Conservation (phyloP, 1,284 basidiomycete genomes). For the Cutaneotrichosporon sp. region DNA sequence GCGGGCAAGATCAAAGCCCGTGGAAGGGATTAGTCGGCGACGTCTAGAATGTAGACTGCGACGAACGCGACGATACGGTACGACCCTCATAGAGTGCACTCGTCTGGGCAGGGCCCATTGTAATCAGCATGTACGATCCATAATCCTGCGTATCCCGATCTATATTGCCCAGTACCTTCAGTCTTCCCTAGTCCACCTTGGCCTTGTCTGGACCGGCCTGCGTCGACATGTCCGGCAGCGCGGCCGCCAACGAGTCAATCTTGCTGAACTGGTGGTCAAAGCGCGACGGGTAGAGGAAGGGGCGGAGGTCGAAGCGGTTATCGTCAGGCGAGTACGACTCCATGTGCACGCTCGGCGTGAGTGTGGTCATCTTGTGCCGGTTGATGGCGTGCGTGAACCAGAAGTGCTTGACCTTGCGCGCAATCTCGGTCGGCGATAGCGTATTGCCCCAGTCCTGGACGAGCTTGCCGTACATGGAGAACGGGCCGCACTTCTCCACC, state of each 20-base stretch:
- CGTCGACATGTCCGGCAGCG: slow-evolving; percentile 65
- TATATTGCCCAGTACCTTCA: no score
- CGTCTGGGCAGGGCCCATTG: no score
- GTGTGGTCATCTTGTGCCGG: slow-evolving; percentile 95
- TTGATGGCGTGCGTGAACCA: slow-evolving; percentile 97
- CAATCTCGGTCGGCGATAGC: slow-evolving; percentile 80
- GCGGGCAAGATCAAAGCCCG: slow-evolving; percentile 2
- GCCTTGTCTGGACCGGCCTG: slow-evolving; percentile 43
- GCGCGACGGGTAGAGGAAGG: slow-evolving; percentile 88
- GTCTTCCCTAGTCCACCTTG: slow-evolving; percentile 54
- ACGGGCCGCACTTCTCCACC: slow-evolving; percentile 94
- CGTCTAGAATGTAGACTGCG: no score
- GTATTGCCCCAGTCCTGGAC: slow-evolving; percentile 79
- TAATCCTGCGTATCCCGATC: background rate
- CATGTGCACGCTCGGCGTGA: slow-evolving; percentile 95
- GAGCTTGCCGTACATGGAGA: slow-evolving; percentile 92
- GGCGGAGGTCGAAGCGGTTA: slow-evolving; percentile 77
- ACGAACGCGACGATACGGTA: no score
- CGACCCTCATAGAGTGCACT: no score
- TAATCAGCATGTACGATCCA: no score
- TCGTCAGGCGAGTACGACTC: slow-evolving; percentile 51
- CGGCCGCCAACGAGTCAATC: slow-evolving; percentile 78
- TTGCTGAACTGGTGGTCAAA: slow-evolving; percentile 96
- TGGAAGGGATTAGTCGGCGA: background rate
- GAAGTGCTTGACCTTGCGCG: slow-evolving; percentile 95